These are phyloP conservation scores for Globisporangium nodosum DNA, from an alignment of 352 stramenopile species.

Conservation along the genomic window DNA sequence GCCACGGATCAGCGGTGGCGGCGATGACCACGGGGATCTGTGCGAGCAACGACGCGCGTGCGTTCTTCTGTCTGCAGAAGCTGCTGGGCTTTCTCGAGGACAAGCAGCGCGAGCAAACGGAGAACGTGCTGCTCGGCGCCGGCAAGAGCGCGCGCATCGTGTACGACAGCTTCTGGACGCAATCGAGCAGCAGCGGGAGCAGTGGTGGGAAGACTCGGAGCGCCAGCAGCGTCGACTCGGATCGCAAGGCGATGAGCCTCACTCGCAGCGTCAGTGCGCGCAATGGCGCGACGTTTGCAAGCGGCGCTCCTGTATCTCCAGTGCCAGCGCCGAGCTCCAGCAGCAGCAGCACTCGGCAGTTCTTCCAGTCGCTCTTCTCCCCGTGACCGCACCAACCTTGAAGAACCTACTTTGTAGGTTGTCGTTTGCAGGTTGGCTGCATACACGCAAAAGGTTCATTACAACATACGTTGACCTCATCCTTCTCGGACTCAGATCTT, in stretches of 20 bases:
- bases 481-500: constrained; percentile 7
- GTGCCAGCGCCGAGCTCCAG: background rate
- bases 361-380: constrained; percentile 18
- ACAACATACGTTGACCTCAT: background rate
- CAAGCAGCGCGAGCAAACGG: constrained; percentile 40
- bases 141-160: constrained; percentile 51
- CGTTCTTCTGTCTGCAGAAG: constrained; percentile 63
- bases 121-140: constrained; percentile 52
- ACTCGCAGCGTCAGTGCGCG: background rate
- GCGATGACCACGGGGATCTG: constrained; percentile 6
- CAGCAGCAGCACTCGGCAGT: constrained; percentile 6
- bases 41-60: constrained; percentile 21
- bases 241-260: background rate
- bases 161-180: constrained; percentile 62
- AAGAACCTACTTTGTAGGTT: background rate
- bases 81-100: constrained; percentile 55
- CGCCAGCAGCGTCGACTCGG: background rate
- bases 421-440: background rate
- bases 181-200: constrained; percentile 10
- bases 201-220: background rate
- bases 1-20: background rate
- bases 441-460: no score
- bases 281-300: background rate
- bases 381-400: background rate
- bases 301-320: background rate